Conservation (phyloP, 495 filamentous ascomycete species). For the Penicillium argentinense region DNA sequence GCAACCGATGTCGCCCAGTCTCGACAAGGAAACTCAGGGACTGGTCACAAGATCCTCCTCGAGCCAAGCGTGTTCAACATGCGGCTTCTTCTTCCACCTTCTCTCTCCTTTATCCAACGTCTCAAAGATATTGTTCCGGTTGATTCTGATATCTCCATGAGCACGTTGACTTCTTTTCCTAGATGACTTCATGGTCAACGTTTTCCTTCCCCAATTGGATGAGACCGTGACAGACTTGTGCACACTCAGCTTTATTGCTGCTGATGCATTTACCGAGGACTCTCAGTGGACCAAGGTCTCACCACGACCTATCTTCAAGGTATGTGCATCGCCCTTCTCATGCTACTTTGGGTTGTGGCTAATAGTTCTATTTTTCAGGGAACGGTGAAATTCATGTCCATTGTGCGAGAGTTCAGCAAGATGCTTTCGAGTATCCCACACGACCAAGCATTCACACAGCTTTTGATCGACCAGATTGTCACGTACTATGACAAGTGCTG, state of each 20-base stretch:
- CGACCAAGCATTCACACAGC: conserved; percentile 89
- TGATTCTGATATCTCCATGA: conserved; percentile 77
- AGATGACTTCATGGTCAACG: conserved; percentile 97
- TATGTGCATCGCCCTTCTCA: conserved; percentile 15
- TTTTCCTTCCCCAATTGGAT: conserved; percentile 94
- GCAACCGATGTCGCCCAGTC: conserved; percentile 37
- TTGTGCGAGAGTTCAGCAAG: conserved; percentile 86
- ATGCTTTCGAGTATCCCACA: conserved; percentile 96
- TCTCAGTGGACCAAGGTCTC: conserved; percentile 76
- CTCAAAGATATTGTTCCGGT: conserved; percentile 89
- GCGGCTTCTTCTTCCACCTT: conserved; percentile 89
- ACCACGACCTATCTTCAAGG: conserved; percentile 82
- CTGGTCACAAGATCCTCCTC: conserved; percentile 81
- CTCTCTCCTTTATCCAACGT: conserved; percentile 84
- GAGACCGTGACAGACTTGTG: conserved; percentile 91
- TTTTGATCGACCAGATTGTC: conserved; percentile 86
- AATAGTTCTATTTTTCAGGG: conserved; percentile 46
- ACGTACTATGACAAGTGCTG: conserved; percentile 90
- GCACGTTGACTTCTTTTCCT: conserved; percentile 92
- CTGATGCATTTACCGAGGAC: conserved; percentile 87
- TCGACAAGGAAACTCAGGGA: conserved; percentile 55
- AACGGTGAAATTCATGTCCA: conserved; percentile 80
- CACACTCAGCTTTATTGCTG: conserved; percentile 74
- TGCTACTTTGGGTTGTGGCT: conserved; percentile 3
- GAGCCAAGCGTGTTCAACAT: conserved; percentile 99